phyloP scores from a whole-genome alignment of 805 yeast genomes.

The Yamadazyma scolyti region DNA sequence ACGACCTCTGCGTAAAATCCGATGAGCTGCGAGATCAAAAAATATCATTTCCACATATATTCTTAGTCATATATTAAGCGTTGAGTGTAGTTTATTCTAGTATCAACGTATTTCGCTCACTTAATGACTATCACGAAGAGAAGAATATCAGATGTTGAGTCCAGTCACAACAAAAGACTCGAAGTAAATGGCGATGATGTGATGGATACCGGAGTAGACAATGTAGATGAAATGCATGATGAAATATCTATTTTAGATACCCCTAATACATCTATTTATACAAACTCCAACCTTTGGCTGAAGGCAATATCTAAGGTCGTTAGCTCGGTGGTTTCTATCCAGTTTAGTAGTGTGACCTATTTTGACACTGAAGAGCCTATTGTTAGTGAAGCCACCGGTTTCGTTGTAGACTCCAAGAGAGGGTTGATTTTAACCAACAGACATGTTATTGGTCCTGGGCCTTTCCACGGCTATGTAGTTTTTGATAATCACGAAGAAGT shows the following conservation, averaged over 20 bases:
- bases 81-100: too few relatives aligned
- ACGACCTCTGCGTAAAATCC: too few relatives aligned
- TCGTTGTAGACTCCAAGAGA: constrained; percentile 76
- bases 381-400: constrained; percentile 92
- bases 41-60: too few relatives aligned
- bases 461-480: constrained; percentile 85
- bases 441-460: constrained; percentile 95
- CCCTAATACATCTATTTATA: constrained; percentile 1
- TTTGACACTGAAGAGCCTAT: constrained; percentile 83
- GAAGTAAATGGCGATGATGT: too few relatives aligned
- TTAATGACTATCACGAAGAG: too few relatives aligned
- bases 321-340: constrained; percentile 82
- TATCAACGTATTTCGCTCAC: too few relatives aligned
- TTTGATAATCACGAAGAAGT: constrained; percentile 95
- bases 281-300: too few relatives aligned
- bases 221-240: not conserved
- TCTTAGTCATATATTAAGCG: too few relatives aligned
- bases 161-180: too few relatives aligned
- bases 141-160: too few relatives aligned
- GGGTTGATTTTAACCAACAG: constrained; percentile 89
- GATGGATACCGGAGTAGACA: not conserved
- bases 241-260: not conserved
- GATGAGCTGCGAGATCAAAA: too few relatives aligned
- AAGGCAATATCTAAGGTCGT: constrained; percentile 77
- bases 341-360: constrained; percentile 79